Evolutionary conservation across 1,139 yeast genomes (phyloP), one percentile per base, ranked within the genome.

Genomic region (Zygosaccharomyces sapae): DNA sequence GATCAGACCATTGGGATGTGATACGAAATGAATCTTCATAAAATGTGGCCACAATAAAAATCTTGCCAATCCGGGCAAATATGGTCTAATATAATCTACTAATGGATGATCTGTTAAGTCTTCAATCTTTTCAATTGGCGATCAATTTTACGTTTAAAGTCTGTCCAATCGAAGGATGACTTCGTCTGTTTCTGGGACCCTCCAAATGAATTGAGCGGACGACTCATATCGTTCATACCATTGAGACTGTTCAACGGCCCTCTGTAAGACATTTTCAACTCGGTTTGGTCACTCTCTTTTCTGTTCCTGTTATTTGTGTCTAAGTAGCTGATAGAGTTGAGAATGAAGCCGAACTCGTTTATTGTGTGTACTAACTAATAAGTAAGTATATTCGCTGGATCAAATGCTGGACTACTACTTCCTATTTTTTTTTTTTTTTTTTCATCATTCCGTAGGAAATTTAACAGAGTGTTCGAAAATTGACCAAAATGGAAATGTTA

Each of bases 41-140:
- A 65, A 90, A 92, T 1, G 98, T 92, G 45, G 96, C 96, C 51
- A 92, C 96, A 56, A 92, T 89, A 59, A 90, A 79, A 87, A 82
- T 50, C 98, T 77, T 25, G 97, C 97, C 56, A 92, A 77, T 20
- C 84, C 81, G 10, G 97, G 97, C 30, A 83, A 82, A 56, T 80
- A 83, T 0, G 92, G 92, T 65, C 77, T 83, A 45, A 83, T 63
- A 43, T 51, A 59, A 38, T 55, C 61, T 25, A 69, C 57, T 13
- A 57, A 45, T 16, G 72, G 70, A 41, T 55, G 58, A 34, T 69
- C 71, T 10, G 82, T 77, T 4, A 66, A 43, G 27, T 59, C 64
- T 41, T 70, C 73, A 33, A 69, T 61, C 40, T 60, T 59, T 63
- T 59, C 9, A 67, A 58, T 43, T 57, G 61, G 29, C 52, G 46